Percentiles rank a stretch among this genome's conserved stretches.
These are phyloP conservation scores for Penicillium herquei DNA, from an alignment of 495 filamentous ascomycete genomes.

Conservation along the genomic window DNA sequence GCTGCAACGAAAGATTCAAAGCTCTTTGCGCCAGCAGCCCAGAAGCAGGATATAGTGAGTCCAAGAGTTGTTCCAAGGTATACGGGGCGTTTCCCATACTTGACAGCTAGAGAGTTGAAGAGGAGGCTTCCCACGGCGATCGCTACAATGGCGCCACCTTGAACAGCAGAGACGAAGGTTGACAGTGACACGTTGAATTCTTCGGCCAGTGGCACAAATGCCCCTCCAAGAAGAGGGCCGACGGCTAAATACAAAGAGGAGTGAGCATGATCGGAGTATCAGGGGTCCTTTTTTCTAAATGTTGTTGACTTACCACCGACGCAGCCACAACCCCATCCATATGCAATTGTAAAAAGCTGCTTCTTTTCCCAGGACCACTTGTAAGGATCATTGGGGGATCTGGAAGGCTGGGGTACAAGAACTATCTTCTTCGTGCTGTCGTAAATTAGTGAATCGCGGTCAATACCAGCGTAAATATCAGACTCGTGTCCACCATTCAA, in stretches of 20 bases:
- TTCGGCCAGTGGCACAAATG: conserved; percentile 31
- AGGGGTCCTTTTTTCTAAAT: neutral
- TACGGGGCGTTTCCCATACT: conserved; percentile 62
- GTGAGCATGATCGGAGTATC: neutral
- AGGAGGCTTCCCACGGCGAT: conserved; percentile 57
- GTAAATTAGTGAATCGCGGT: conserved; percentile 40
- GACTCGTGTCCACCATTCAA: conserved; percentile 22
- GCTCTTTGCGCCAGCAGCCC: conserved; percentile 56
- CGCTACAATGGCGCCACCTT: conserved; percentile 30
- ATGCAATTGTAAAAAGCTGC: conserved; percentile 35
- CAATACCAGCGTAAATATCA: conserved; percentile 28
- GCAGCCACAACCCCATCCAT: conserved; percentile 37
- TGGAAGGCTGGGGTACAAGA: conserved; percentile 46
- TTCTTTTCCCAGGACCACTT: conserved; percentile 49
- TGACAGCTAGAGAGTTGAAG: conserved; percentile 61
- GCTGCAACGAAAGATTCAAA: conserved; percentile 57
- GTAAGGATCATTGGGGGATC: conserved; percentile 48
- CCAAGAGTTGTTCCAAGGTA: conserved; percentile 58
- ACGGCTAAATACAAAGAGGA: conserved; percentile 26
- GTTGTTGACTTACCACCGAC: conserved; percentile 31
- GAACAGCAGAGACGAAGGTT: conserved; percentile 34
- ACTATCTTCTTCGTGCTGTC: conserved; percentile 43
- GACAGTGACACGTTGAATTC: conserved; percentile 35
- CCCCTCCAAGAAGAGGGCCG: conserved; percentile 36
- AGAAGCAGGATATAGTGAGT: conserved; percentile 57